Percentiles rank a stretch among this genome's conserved stretches.
Conservation (phyloP, 2,329 filamentous ascomycete genomes). For the Endocalyx cinctus region DNA sequence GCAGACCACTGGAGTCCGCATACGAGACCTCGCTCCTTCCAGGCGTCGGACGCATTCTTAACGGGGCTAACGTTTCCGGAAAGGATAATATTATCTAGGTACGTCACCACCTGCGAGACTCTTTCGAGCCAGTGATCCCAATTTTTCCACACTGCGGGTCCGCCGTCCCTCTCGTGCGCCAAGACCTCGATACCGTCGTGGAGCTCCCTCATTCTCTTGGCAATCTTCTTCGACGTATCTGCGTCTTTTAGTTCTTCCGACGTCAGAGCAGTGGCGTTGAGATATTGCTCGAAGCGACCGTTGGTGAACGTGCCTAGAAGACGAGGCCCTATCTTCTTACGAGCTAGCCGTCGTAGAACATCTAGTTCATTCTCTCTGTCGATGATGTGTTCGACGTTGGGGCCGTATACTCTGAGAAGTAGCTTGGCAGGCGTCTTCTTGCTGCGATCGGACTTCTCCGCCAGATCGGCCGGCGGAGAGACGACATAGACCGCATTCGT, state of each 20-base stretch:
- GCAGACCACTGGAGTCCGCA: slow-evolving; percentile 78
- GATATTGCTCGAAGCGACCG: slow-evolving; percentile 91
- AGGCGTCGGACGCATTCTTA: slow-evolving; percentile 38
- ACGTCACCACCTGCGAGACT: slow-evolving; percentile 55
- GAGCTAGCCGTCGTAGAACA: slow-evolving; percentile 78
- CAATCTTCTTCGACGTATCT: slow-evolving; percentile 85
- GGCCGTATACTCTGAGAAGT: slow-evolving; percentile 86
- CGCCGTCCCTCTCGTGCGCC: slow-evolving; percentile 68
- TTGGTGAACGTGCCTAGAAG: slow-evolving; percentile 90
- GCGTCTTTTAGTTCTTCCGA: slow-evolving; percentile 71
- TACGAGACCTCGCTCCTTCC: slow-evolving; percentile 69
- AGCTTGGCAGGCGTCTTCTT: slow-evolving; percentile 60
- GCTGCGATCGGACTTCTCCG: slow-evolving; percentile 27
- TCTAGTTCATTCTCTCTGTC: slow-evolving; percentile 86
- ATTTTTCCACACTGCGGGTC: slow-evolving; percentile 82
- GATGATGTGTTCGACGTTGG: slow-evolving; percentile 92
- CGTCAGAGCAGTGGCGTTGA: slow-evolving; percentile 78
- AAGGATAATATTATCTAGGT: slow-evolving; percentile 55
- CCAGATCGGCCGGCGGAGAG: slow-evolving; percentile 66
- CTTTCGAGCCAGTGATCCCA: slow-evolving; percentile 88
- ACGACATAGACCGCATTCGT: slow-evolving; percentile 98
- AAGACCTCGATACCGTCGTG: slow-evolving; percentile 90
- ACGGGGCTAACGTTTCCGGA: slow-evolving; percentile 29
- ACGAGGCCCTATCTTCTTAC: slow-evolving; percentile 89
- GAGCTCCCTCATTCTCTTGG: slow-evolving; percentile 94